Base-by-base conservation (phyloP, 2,329 filamentous ascomycete genomes). In the Helotiales sp. region DNA sequence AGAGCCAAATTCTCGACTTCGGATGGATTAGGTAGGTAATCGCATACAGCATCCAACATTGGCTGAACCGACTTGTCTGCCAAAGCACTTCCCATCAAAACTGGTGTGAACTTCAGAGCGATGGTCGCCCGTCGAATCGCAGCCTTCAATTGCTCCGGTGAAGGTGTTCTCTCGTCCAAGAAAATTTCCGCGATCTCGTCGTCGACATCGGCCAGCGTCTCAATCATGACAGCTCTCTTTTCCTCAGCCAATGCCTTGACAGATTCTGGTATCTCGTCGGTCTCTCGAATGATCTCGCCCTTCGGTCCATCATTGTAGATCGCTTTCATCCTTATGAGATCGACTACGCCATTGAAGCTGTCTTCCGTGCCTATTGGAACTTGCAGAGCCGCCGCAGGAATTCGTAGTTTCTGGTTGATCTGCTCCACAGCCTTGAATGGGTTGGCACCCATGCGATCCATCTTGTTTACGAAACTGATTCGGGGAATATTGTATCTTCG, bases 361-460 rank as follows among this genome's bases (percentile, higher is more conserved):
- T 97, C 92, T 75, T 99, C 95, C 25, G 85, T 80, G 58, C 95
- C 95, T 67, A 99, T 97, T 9, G 95, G 95, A 24, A 99, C 86
- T 76, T 99, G 95, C 42, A 99, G 83, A 17, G 95, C 95, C 12
- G 95, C 95, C 31, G 95, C 95, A 30, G 90, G 87, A 53, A 98
- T 88, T 77, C 93, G 93, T 62, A 99, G 84, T 78, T 99, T 99
- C 69, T 87, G 84, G 78, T 96, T 97, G 81, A 99, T 98, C 77
- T 97, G 93, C 38, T 99, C 93, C 57, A 99, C 87, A 8, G 92
- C 93, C 77, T 96, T 97, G 86, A 93, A 99, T 8, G 95, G 95
- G 73, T 99, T 98, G 64, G 95, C 91, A 59, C 95, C 95, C 89
- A 97, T 97, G 65, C 95, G 89, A 72, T 99, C 95, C 93, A 99